Evolutionary conservation across 2,329 filamentous ascomycete genomes (phyloP).

Genomic region (Cytospora piceae): DNA sequence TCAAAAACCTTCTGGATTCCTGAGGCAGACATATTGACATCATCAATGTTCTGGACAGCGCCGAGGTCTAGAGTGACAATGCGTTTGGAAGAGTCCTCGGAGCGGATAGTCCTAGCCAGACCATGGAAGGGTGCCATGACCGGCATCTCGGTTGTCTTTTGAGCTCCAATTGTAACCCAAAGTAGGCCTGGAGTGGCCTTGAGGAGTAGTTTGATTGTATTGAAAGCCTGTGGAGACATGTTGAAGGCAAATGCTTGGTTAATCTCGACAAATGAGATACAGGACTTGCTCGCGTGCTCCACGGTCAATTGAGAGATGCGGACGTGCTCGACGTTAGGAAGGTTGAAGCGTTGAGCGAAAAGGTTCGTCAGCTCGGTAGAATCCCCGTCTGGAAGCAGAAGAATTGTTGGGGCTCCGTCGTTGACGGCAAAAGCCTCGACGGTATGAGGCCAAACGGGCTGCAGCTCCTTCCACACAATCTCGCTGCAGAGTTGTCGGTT

Average conservation of each 20-base stretch:
- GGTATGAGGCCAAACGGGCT: constrained; percentile 35
- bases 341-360: constrained; percentile 25
- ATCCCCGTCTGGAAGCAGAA: constrained; percentile 33
- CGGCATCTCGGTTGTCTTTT: constrained; percentile 42
- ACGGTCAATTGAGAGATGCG: constrained; percentile 43
- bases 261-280: constrained; percentile 54
- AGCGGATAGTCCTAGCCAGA: constrained; percentile 52
- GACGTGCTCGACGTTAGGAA: constrained; percentile 38
- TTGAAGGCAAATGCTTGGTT: constrained; percentile 42
- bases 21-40: neutral
- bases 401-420: constrained; percentile 37
- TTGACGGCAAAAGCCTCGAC: constrained; percentile 33
- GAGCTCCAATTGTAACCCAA: constrained; percentile 52
- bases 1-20: constrained; percentile 31
- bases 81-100: constrained; percentile 50
- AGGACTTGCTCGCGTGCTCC: constrained; percentile 38
- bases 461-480: constrained; percentile 49
- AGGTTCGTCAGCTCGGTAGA: neutral
- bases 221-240: constrained; percentile 46
- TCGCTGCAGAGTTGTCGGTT: constrained; percentile 54
- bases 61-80: constrained; percentile 50
- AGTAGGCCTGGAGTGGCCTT: constrained; percentile 44
- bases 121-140: constrained; percentile 47
- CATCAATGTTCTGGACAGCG: neutral
- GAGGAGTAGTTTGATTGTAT: constrained; percentile 46